Evolutionary conservation across 2,329 filamentous ascomycete genomes (phyloP).

Genomic region (Cladosporium oxysporum): DNA sequence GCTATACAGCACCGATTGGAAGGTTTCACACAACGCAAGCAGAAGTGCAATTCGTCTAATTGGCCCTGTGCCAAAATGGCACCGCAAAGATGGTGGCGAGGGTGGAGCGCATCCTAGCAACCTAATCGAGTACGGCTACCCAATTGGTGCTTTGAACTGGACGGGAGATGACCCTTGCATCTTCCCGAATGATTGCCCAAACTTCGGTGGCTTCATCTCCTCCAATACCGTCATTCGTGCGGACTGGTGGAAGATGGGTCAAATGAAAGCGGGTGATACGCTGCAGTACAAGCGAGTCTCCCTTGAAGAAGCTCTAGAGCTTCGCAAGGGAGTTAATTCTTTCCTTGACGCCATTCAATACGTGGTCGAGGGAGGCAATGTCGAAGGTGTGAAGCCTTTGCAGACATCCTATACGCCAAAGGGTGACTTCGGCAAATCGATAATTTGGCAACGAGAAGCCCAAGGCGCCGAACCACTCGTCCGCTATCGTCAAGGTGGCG

Average conservation of each 20-base stretch:
- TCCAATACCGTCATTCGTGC: conserved; percentile 58
- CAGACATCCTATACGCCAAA: conserved; percentile 27
- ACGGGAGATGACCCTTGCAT: conserved; percentile 63
- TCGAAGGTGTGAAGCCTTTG: conserved; percentile 39
- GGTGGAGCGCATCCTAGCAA: conserved; percentile 61
- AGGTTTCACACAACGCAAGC: conserved; percentile 62
- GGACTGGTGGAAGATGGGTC: conserved; percentile 63
- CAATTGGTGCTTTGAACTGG: conserved; percentile 60
- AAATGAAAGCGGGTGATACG: conserved; percentile 60
- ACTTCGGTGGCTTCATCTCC: conserved; percentile 62
- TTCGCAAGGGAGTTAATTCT: conserved; percentile 45
- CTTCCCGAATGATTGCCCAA: conserved; percentile 60
- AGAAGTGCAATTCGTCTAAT: conserved; percentile 62
- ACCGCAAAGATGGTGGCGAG: conserved; percentile 61
- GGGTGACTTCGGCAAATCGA: conserved; percentile 31
- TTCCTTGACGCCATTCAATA: conserved; percentile 49
- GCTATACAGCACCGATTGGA: conserved; percentile 60
- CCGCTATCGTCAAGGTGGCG: conserved; percentile 41
- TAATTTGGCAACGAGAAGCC: conserved; percentile 35
- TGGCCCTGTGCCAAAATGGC: conserved; percentile 61
- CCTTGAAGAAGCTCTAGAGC: conserved; percentile 53
- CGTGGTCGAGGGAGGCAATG: conserved; percentile 40
- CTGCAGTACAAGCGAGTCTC: conserved; percentile 54
- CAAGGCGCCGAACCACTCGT: conserved; percentile 34
- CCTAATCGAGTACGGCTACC: conserved; percentile 60